A percentile compares a stretch with the other conserved stretches of the same genome.
Evolutionary conservation across 306 rosid species (phyloP).

Genomic region (barrel medic (Medicago truncatula)): DNA sequence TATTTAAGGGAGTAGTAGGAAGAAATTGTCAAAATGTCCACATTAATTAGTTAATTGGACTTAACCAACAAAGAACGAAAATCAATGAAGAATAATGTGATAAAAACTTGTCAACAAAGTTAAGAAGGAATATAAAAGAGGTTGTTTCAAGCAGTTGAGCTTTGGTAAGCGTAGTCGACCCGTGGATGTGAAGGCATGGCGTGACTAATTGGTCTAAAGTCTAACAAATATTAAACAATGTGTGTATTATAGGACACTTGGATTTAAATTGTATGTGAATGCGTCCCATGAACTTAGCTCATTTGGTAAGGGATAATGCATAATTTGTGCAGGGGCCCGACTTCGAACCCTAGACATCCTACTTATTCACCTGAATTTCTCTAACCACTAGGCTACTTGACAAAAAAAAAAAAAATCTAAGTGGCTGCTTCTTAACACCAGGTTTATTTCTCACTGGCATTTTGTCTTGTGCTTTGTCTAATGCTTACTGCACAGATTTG

Average conservation of each 20-base stretch:
- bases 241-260: slow-evolving; percentile 7
- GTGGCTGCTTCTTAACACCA: slow-evolving; percentile 34
- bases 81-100: slow-evolving; percentile 38
- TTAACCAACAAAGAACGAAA: slow-evolving; percentile 32
- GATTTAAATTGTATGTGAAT: too few species aligned
- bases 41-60: slow-evolving; percentile 24
- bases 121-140: slow-evolving; percentile 23
- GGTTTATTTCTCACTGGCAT: slow-evolving; percentile 50
- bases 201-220: slow-evolving; percentile 39
- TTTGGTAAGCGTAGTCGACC: slow-evolving; percentile 54
- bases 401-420: too few species aligned
- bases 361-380: too few species aligned
- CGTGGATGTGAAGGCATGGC: slow-evolving; percentile 50
- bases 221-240: slow-evolving; percentile 42
- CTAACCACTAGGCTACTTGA: too few species aligned
- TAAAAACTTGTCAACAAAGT: slow-evolving; percentile 35
- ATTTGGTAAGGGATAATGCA: too few species aligned
- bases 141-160: slow-evolving; percentile 43
- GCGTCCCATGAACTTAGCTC: too few species aligned
- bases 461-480: slow-evolving; percentile 46
- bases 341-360: too few species aligned
- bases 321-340: too few species aligned
- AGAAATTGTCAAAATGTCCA: background rate
- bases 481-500: slow-evolving; percentile 34
- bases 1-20: background rate